phyloP scores from a whole-genome alignment of 1,139 yeast species.

The Diutina neorugosa region DNA sequence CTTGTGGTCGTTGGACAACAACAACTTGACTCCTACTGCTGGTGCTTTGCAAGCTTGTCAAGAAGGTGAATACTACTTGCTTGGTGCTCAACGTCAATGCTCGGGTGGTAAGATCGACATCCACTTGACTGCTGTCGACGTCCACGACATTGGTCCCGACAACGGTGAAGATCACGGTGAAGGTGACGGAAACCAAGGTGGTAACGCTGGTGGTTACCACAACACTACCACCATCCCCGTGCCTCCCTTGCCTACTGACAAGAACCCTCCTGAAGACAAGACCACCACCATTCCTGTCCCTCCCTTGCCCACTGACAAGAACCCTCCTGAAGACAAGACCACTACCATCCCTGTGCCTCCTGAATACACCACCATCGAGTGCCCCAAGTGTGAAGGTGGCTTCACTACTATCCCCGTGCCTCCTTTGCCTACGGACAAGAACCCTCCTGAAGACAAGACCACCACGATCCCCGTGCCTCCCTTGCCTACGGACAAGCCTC shows the following conservation, averaged over 20 bases:
- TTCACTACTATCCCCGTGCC: background rate
- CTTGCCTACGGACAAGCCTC: too few species aligned
- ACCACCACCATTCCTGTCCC: background rate
- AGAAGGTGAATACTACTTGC: too few species aligned
- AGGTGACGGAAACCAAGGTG: too few species aligned
- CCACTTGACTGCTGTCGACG: background rate
- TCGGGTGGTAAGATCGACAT: too few species aligned
- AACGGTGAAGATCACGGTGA: background rate
- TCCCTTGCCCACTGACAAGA: background rate
- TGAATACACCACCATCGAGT: background rate
- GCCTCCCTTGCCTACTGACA: too few species aligned
- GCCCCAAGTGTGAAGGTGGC: background rate
- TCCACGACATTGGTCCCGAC: background rate
- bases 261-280: background rate
- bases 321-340: background rate
- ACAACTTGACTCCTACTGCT: background rate
- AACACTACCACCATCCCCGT: background rate
- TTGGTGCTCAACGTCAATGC: too few species aligned
- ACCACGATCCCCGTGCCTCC: background rate
- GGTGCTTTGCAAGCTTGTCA: too few species aligned
- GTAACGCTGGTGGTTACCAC: background rate
- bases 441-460: too few species aligned
- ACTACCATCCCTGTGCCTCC: background rate
- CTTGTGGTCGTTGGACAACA: background rate
- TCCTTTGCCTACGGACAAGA: too few species aligned